These are phyloP conservation scores for Penicillium brasilianum DNA, from an alignment of 2,329 filamentous ascomycete genomes.

Conservation along the genomic window DNA sequence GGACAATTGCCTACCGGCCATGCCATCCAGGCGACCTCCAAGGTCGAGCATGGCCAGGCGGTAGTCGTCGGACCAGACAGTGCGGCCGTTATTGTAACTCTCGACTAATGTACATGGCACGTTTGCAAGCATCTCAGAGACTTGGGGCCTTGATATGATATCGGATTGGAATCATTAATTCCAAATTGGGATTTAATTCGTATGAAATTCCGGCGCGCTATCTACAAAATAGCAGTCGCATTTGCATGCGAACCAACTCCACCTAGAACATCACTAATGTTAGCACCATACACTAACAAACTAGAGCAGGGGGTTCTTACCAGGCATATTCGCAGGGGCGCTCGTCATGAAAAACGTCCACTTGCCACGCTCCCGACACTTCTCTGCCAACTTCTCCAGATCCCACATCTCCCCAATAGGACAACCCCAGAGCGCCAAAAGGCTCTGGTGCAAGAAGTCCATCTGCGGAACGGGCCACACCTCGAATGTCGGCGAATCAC, in stretches of 20 bases:
- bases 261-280: conserved; percentile 21
- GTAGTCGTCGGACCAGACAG: not conserved
- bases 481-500: conserved; percentile 69
- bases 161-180: not conserved
- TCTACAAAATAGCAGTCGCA: conserved; percentile 41
- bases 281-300: conserved; percentile 5
- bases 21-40: too few species aligned
- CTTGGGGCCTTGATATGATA: not conserved
- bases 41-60: too few species aligned
- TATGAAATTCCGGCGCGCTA: not conserved
- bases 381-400: conserved; percentile 44
- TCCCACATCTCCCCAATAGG: conserved; percentile 54
- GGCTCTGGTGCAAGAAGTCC: conserved; percentile 47
- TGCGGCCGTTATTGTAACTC: not conserved
- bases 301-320: conserved; percentile 31
- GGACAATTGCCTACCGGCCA: too few species aligned
- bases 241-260: conserved; percentile 42
- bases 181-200: not conserved
- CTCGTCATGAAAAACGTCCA: conserved; percentile 52
- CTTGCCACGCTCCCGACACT: conserved; percentile 43
- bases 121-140: not conserved
- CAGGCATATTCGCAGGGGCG: conserved; percentile 48
- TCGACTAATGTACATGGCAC: not conserved
- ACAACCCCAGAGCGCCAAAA: conserved; percentile 52
- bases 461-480: conserved; percentile 58